Evolutionary conservation across 805 yeast genomes (phyloP), one percentile per base, ranked within the genome.

Genomic region (Clavispora santaluciae): DNA sequence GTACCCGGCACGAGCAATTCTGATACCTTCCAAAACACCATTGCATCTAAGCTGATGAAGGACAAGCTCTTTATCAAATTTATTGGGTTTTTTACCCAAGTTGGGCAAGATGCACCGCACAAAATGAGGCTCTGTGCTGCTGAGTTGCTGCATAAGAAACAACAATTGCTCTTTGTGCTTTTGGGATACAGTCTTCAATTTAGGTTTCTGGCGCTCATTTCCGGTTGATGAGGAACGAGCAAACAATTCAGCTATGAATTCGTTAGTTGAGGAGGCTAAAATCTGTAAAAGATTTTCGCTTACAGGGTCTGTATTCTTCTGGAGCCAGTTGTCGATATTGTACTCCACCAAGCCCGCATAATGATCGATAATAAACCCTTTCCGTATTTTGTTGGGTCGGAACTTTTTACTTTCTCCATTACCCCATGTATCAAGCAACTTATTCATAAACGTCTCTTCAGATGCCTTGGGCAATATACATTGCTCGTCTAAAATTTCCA

Each of bases 341-440:
- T 93, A 93, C 54, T 90, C 96, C n/a, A 93, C 99, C 42, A 80
- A 81, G 8, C 96, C 97, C 18, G 99, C 99, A 64, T 93, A 93
- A 64, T 93, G 99, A 44, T 84, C 81, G 16, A 93, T 70, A 5
- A 86, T 71, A 55, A 93, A 93, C 3, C 95, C 95, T 50, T 76
- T 79, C 44, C 82, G 74, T 34, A 81, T 72, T 50, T 84, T 82
- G 41, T 89, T 84, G 25, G 93, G 81, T 50, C 71, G 77, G 60
- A 84, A 93, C 56, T 84, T 68, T 13, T 55, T 46, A 28, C 59
- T 59, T 41, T 69, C 66, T 12, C 61, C 61, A 28, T 55, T 55
- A 35, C 73, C 83, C 78, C 95, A 84, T 40, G 79, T 75, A 11
- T 72, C 65, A 26, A 80, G 76, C 40, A 93, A 67, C 57, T 89